Percentiles rank a stretch among this genome's conserved stretches.
These are phyloP conservation scores for Neonectria punicea DNA, from an alignment of 2,329 filamentous ascomycete species.

Conservation along the genomic window DNA sequence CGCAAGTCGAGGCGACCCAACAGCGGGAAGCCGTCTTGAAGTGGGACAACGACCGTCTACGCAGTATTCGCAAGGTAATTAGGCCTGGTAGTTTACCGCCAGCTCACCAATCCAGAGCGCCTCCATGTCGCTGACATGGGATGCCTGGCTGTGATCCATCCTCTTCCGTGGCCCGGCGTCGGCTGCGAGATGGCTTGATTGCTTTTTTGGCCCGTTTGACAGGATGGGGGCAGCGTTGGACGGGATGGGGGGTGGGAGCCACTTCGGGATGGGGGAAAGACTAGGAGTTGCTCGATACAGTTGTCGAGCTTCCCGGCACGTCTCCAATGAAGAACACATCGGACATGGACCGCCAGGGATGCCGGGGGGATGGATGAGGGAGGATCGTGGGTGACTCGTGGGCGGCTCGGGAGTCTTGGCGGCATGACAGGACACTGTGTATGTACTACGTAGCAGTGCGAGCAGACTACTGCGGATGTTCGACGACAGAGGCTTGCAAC, in stretches of 20 bases:
- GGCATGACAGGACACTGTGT: not conserved
- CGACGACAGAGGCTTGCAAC: not conserved
- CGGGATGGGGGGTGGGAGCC: not conserved
- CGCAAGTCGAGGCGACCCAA: not conserved
- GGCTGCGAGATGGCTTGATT: conserved; percentile 2
- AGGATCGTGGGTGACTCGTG: not conserved
- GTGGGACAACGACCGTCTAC: not conserved
- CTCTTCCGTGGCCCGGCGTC: not conserved
- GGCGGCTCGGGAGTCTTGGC: not conserved
- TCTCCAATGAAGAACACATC: not conserved
- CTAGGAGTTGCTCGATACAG: conserved; percentile 5
- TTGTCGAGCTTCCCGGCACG: conserved; percentile 9
- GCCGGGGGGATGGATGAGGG: not conserved
- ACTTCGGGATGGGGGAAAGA: conserved; percentile 7
- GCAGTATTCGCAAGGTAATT: not conserved
- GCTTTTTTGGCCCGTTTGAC: conserved; percentile 5
- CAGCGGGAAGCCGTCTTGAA: not conserved
- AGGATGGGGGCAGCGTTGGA: not conserved
- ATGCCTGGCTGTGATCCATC: not conserved
- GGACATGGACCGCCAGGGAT: conserved; percentile 4
- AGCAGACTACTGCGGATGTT: no score
- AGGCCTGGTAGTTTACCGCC: not conserved
- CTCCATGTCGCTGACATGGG: not conserved
- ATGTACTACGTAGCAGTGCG: no score
- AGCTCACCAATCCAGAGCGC: not conserved